phyloP scores from a whole-genome alignment of 2,329 filamentous ascomycete species.

The Xylariales sp. region DNA sequence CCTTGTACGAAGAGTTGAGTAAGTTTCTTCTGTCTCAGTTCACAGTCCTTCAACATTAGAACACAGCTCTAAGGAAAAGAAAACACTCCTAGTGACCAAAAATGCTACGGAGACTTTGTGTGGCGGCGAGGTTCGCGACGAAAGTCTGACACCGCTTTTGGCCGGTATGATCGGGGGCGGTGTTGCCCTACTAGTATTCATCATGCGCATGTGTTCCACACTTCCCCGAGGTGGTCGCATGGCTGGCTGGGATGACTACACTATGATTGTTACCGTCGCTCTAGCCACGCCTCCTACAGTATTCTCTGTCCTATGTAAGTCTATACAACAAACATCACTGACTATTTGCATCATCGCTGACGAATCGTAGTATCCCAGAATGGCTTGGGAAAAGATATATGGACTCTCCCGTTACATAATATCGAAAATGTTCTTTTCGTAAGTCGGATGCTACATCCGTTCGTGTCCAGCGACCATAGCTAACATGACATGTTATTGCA shows the following conservation, averaged over 20 bases:
- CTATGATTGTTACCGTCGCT: constrained; percentile 8
- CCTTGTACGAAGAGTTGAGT: constrained; percentile 11
- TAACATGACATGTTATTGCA: background rate
- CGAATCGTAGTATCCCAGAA: constrained; percentile 12
- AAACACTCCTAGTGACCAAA: constrained; percentile 6
- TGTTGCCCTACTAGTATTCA: constrained; percentile 8
- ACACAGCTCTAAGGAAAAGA: background rate
- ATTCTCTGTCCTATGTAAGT: constrained; percentile 9
- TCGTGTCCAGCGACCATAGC: background rate
- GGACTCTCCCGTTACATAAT: constrained; percentile 11
- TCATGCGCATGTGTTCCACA: constrained; percentile 9
- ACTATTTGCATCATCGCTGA: no score
- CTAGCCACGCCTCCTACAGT: constrained; percentile 11
- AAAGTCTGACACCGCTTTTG: constrained; percentile 7
- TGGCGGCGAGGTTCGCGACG: constrained; percentile 8
- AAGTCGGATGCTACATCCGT: background rate
- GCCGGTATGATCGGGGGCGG: constrained; percentile 12
- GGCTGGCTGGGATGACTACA: constrained; percentile 12
- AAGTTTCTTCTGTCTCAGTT: background rate
- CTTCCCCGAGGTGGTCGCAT: constrained; percentile 7
- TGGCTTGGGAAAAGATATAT: constrained; percentile 14
- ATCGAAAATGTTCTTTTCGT: constrained; percentile 13
- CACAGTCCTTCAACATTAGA: background rate
- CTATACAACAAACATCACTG: no score
- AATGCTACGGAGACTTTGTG: constrained; percentile 11